phyloP scores from a whole-genome alignment of 2,329 filamentous ascomycete genomes.

The Aspergillus carbonarius region DNA sequence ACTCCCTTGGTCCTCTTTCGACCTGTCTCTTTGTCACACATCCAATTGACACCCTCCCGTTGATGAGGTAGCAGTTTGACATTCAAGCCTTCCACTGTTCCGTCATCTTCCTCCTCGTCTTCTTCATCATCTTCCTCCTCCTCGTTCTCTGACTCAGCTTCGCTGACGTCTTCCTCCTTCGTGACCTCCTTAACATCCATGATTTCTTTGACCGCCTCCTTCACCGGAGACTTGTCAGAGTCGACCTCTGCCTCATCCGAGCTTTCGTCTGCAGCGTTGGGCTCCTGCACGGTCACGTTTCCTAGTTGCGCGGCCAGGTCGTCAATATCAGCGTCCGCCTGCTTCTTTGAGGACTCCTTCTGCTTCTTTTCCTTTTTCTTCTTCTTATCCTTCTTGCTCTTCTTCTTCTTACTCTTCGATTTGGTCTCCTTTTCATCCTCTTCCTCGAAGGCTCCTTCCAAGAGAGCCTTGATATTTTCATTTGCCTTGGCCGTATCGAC shows the following conservation, averaged over 20 bases:
- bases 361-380: slow-evolving; percentile 21
- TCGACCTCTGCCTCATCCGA: slow-evolving; percentile 42
- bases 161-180: slow-evolving; percentile 32
- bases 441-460: slow-evolving; percentile 53
- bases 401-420: slow-evolving; percentile 40
- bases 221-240: slow-evolving; percentile 46
- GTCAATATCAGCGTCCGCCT: slow-evolving; percentile 38
- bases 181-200: slow-evolving; percentile 37
- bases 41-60: slow-evolving; percentile 90
- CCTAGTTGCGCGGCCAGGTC: slow-evolving; percentile 46
- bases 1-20: slow-evolving; percentile 74
- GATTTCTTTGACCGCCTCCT: slow-evolving; percentile 22
- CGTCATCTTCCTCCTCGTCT: slow-evolving; percentile 59
- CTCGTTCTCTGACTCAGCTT: slow-evolving; percentile 29
- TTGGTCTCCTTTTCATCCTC: slow-evolving; percentile 47
- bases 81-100: slow-evolving; percentile 73
- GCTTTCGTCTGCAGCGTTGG: slow-evolving; percentile 30
- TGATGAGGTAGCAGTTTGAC: slow-evolving; percentile 92
- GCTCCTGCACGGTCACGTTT: slow-evolving; percentile 41
- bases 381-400: slow-evolving; percentile 19
- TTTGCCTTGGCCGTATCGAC: slow-evolving; percentile 51
- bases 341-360: slow-evolving; percentile 17
- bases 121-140: slow-evolving; percentile 41
- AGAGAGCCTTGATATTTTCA: slow-evolving; percentile 52
- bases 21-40: slow-evolving; percentile 88